phyloP scores from a whole-genome alignment of 495 filamentous ascomycete genomes.

The Chaetomium tenue region DNA sequence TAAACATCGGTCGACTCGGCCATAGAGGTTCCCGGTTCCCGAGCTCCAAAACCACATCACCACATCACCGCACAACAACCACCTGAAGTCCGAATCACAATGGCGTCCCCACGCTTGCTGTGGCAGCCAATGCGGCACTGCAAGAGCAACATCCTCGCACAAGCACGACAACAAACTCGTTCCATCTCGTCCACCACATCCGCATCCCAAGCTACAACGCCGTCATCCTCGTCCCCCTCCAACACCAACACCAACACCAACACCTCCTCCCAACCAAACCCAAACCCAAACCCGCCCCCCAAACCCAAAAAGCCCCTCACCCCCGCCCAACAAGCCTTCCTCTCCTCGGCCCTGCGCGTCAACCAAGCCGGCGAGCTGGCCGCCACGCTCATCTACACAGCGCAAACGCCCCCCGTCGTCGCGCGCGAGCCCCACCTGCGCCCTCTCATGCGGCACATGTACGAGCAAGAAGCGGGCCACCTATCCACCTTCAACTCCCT shows the following conservation, averaged over 20 bases:
- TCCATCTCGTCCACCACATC: constrained; percentile 13
- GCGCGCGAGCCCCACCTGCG: constrained; percentile 81
- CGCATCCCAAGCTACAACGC: neutral
- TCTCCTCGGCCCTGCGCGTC: constrained; percentile 80
- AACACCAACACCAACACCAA: constrained; percentile 6
- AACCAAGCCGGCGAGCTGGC: constrained; percentile 91
- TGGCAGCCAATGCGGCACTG: constrained; percentile 4
- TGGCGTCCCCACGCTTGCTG: constrained; percentile 5
- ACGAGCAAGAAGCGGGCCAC: constrained; percentile 90
- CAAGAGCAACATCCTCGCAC: constrained; percentile 6
- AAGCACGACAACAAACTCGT: neutral
- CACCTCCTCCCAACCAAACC: constrained; percentile 7
- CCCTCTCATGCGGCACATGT: constrained; percentile 94
- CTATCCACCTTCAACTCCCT: constrained; percentile 81
- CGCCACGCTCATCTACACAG: constrained; percentile 79
- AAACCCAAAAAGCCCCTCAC: constrained; percentile 55
- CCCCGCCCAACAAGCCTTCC: constrained; percentile 66
- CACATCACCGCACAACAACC: neutral
- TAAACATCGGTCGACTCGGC: constrained; percentile 4
- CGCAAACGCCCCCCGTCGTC: constrained; percentile 72
- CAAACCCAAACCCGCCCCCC: constrained; percentile 9
- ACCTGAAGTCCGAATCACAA: neutral
- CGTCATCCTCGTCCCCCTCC: constrained; percentile 2
- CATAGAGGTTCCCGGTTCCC: constrained; percentile 18
- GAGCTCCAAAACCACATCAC: neutral